Evolutionary conservation across 768 basidiomycete species (phyloP), one percentile per base, ranked within the genome.

Genomic region (Russula compacta): DNA sequence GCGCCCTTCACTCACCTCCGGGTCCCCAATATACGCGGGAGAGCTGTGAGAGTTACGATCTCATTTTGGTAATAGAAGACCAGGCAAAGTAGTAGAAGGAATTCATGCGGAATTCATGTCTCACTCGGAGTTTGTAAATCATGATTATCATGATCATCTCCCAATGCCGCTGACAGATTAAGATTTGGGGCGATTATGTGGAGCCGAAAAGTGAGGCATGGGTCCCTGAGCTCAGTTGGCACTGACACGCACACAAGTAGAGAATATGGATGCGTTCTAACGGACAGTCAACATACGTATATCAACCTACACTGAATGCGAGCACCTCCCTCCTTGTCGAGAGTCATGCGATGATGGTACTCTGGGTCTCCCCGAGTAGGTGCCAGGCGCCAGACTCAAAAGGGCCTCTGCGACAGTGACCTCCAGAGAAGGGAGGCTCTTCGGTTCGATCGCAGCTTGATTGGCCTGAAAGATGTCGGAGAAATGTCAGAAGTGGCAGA

Each of bases 391-490:
- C 0, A 46, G 49, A 9, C 55, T 61, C 60, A 61, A 46, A 11
- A 17, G 38, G 14, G 62, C 57, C 19, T 54, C 14, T 14, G n/a
- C 24, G 17, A 65, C 62, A 2, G 51, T 47, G 50, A 65, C 58
- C 58, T 65, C 64, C 33, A 65, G 46, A 15, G 64, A 65, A 3
- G 53, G 44, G 48, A 65, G 53, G 21, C 42, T 51, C 24, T 42
- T 24, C 9, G 35, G 0, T 3, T 39, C 47, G 17, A 64, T 44
- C 2, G 35, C 62, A 12, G 38, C 24, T 46, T 54, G 43, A 49
- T 65, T 44, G 11, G 6, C 19, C 61, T 64, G 35, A 4, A 24
- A 33, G 1, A 38, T 2, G 6, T 32, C 24, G 38, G 7, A 47
- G 38, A 39, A 9, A 49, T 1, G 51, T 36, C 5, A 56, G 36